These are phyloP conservation scores for Crithidia brevicula DNA, from an alignment of 208 protist species.

Conservation along the genomic window DNA sequence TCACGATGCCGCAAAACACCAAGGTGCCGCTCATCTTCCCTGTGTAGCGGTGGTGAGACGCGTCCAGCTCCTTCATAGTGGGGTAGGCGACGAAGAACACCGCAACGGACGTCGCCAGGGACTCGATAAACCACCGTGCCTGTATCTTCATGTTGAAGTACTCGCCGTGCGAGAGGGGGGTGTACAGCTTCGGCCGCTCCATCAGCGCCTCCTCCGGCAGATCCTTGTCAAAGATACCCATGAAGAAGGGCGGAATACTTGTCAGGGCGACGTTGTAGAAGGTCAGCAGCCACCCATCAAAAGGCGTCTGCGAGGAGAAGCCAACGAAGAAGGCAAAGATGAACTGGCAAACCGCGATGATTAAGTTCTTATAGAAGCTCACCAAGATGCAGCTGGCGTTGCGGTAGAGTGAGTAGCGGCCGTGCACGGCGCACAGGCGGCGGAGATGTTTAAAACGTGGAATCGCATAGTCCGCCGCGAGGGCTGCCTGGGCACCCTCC, in stretches of 20 bases:
- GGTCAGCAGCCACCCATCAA: slow-evolving; percentile 88
- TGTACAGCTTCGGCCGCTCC: slow-evolving; percentile 75
- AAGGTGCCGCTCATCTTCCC: slow-evolving; percentile 65
- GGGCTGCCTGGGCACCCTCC: slow-evolving; percentile 95
- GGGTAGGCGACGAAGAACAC: slow-evolving; percentile 78
- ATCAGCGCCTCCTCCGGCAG: slow-evolving; percentile 75
- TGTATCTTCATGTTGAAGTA: slow-evolving; percentile 75
- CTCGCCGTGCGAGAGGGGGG: slow-evolving; percentile 59
- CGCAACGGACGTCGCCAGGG: slow-evolving; percentile 56
- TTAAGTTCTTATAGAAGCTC: slow-evolving; percentile 98
- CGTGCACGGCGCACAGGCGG: slow-evolving; percentile 95
- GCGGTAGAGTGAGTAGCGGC: slow-evolving; percentile 94
- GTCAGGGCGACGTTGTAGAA: slow-evolving; percentile 92
- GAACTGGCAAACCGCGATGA: slow-evolving; percentile 89
- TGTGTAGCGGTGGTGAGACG: slow-evolving; percentile 41
- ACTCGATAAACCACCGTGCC: slow-evolving; percentile 63
- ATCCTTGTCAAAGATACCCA: slow-evolving; percentile 94
- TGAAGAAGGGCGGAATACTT: slow-evolving; percentile 87
- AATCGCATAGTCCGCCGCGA: slow-evolving; percentile 95
- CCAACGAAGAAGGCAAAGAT: slow-evolving; percentile 90
- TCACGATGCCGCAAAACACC: slow-evolving; percentile 71
- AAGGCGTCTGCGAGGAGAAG: slow-evolving; percentile 91
- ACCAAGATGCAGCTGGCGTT: slow-evolving; percentile 94
- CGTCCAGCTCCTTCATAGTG: slow-evolving; percentile 32
- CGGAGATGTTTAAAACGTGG: slow-evolving; percentile 94